Base-by-base conservation (phyloP, 768 basidiomycete species). In the Mycena rebaudengoi region DNA sequence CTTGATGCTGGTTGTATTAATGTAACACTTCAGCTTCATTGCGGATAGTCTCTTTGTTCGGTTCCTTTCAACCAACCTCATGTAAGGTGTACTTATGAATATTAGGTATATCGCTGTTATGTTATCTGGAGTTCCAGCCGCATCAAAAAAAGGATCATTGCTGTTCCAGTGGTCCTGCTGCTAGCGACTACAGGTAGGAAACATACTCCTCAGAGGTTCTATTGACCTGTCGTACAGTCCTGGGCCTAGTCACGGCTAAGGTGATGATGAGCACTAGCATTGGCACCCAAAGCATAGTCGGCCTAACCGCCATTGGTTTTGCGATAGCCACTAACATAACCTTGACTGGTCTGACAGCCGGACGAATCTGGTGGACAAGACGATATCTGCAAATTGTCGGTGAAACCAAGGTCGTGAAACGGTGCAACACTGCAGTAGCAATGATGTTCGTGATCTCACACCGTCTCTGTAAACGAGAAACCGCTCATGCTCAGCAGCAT, bases 41-140 rank as follows among this genome's bases (percentile, higher is more conserved):
- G 60, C 60, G 1, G 60, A 61, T 45, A 43, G 60, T 35, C 51
- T 61, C 41, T 61, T 61, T n/a, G 60, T 52, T 40, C 30, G 60
- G 8, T 3, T 53, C 3, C 14, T 30, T 35, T 35, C 16, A 16
- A 6, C 5, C 6, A 23, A 35, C 37, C 3, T 23, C 6, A 7
- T 3, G 20, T 21, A 14, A 14, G 32, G 23, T 1, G 12, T 21
- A 18, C 6, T 25, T 18, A 8, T 30, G 11, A n/a, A n/a, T n/a
- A n/a, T n/a, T n/a, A 61, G 51, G 35, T 33, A 33, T 61, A 53
- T 35, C 51, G 50, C 7, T 61, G 60, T 18, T 61, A 61, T 39
- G 11, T 53, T 2, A 53, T 61, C 12, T 53, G 50, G 60, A 43
- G 51, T 21, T 25, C 28, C 51, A 45, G 39, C 44, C n/a, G n/a